phyloP scores from a whole-genome alignment of 2,329 filamentous ascomycete species.

The Alternaria hordeiaustralica region DNA sequence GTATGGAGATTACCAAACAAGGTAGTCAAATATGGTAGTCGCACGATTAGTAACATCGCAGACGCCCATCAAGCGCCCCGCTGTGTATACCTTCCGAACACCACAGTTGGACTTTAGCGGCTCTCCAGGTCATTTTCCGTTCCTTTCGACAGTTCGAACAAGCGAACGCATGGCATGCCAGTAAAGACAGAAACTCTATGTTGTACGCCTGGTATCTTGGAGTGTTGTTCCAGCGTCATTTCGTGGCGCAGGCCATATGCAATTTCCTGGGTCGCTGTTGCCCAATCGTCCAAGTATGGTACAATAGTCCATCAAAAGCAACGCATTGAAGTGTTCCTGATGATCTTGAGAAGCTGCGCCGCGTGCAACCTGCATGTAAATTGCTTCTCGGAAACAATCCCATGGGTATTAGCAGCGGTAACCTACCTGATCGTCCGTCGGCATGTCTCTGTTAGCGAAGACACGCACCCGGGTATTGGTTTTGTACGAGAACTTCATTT shows the following conservation, averaged over 20 bases:
- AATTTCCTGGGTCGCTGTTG: background rate
- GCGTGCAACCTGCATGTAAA: background rate
- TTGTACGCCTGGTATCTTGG: background rate
- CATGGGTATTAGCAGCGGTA: background rate
- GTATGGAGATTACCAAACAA: background rate
- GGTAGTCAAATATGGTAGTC: background rate
- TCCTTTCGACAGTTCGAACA: background rate
- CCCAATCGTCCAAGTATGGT: background rate
- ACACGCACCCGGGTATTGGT: background rate
- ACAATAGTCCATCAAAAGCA: background rate
- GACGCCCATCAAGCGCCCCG: background rate
- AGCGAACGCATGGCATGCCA: background rate
- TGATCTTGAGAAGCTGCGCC: background rate
- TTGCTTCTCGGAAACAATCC: background rate
- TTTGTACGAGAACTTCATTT: background rate
- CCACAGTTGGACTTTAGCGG: background rate
- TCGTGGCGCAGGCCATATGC: background rate
- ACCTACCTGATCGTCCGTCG: background rate
- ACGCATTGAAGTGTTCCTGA: background rate
- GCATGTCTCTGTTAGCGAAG: background rate
- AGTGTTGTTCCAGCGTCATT: background rate
- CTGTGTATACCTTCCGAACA: background rate
- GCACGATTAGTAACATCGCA: background rate
- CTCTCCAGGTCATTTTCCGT: background rate
- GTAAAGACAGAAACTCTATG: background rate